Evolutionary conservation across 768 basidiomycete genomes (phyloP).

Genomic region (Kwoniella dejecticola): DNA sequence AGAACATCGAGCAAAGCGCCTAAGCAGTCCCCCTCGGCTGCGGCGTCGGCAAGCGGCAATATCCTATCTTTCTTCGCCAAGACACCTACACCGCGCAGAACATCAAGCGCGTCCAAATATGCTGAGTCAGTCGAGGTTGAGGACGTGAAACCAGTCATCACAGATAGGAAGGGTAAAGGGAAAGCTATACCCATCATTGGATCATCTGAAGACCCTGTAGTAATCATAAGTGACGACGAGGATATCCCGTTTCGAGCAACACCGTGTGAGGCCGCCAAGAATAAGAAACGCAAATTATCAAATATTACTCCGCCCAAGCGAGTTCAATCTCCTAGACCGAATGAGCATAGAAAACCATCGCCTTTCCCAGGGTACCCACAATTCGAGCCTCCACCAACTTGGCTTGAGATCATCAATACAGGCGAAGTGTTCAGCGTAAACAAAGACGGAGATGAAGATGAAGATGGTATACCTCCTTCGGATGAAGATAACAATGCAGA

Average conservation of each 20-base stretch:
- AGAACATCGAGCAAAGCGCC: slow-evolving; percentile 1
- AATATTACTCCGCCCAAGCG: not conserved
- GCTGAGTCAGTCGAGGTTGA: slow-evolving; percentile 2
- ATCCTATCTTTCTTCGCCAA: slow-evolving; percentile 41
- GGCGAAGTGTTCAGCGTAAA: slow-evolving; percentile 4
- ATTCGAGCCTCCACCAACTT: slow-evolving; percentile 36
- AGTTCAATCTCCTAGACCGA: slow-evolving; percentile 12
- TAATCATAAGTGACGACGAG: slow-evolving; percentile 53
- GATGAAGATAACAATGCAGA: slow-evolving; percentile 20
- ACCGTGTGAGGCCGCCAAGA: too few species aligned
- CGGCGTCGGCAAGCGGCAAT: slow-evolving; percentile 4
- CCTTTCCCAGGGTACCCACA: slow-evolving; percentile 29
- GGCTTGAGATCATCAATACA: slow-evolving; percentile 49
- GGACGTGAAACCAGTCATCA: not conserved
- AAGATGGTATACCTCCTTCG: slow-evolving; percentile 19
- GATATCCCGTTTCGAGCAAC: slow-evolving; percentile 6
- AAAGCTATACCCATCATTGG: slow-evolving; percentile 12
- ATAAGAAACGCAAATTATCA: slow-evolving; percentile 11
- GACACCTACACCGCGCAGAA: slow-evolving; percentile 15
- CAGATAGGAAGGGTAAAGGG: slow-evolving; percentile 22
- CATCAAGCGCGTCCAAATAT: slow-evolving; percentile 15
- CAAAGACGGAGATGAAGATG: slow-evolving; percentile 20
- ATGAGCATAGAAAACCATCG: slow-evolving; percentile 5
- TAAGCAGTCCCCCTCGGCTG: slow-evolving; percentile 2
- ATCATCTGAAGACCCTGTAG: slow-evolving; percentile 42